A percentile compares a stretch with the other conserved stretches of the same genome.
Conservation (phyloP, 2,329 filamentous ascomycete genomes). For the Colletotrichum somersetense region DNA sequence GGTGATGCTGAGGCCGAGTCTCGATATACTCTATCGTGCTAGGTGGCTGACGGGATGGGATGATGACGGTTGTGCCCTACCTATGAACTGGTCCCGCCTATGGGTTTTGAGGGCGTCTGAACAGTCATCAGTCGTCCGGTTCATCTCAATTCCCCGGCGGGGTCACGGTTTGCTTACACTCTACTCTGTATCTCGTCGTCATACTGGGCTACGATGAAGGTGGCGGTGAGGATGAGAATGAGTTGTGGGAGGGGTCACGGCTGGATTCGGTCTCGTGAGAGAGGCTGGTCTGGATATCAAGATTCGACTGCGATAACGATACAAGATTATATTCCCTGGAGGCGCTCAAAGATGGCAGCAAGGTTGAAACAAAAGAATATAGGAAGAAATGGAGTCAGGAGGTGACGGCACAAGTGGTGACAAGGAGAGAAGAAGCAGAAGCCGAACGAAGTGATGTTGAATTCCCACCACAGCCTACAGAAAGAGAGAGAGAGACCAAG, state of each 20-base stretch:
- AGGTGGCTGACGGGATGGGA: neutral
- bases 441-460: conserved; percentile 33
- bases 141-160: neutral
- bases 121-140: conserved; percentile 36
- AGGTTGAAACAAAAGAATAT: neutral
- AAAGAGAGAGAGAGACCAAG: neutral
- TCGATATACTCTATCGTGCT: neutral
- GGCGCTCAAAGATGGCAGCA: neutral
- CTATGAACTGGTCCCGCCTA: conserved; percentile 88
- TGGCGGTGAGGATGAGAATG: neutral
- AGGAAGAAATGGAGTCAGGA: conserved; percentile 12
- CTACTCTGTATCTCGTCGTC: conserved; percentile 77
- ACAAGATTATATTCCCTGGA: neutral
- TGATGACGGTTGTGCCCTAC: conserved; percentile 56
- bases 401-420: conserved; percentile 4
- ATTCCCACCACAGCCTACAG: conserved; percentile 23
- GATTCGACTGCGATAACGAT: neutral
- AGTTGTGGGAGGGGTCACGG: conserved; percentile 1
- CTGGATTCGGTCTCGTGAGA: neutral
- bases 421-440: neutral
- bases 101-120: conserved; percentile 81
- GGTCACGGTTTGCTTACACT: conserved; percentile 71
- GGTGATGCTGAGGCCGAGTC: neutral
- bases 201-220: conserved; percentile 53
- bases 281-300: neutral